Percentiles rank a stretch among this genome's conserved stretches.
phyloP scores from a whole-genome alignment of 2,329 filamentous ascomycete genomes.

The Akanthomyces dipterigenus region DNA sequence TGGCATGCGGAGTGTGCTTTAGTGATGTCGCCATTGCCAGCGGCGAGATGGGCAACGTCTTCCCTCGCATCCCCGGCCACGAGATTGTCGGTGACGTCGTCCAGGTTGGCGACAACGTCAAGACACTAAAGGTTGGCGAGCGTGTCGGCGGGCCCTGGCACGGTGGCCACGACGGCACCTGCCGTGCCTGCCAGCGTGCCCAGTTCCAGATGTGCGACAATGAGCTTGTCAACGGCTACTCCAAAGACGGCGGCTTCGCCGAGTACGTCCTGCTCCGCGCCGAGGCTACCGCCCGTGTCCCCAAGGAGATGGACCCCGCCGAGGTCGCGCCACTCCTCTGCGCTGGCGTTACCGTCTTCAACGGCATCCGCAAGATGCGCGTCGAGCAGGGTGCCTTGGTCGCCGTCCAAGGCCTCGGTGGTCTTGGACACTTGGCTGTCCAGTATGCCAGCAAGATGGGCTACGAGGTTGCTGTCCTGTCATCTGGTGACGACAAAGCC shows the following conservation, averaged over 20 bases:
- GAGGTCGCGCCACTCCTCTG: slow-evolving; percentile 55
- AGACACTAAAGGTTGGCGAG: slow-evolving; percentile 55
- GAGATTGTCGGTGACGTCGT: slow-evolving; percentile 64
- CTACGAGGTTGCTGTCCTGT: slow-evolving; percentile 63
- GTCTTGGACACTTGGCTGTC: slow-evolving; percentile 69
- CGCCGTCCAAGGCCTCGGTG: slow-evolving; percentile 63
- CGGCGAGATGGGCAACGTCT: slow-evolving; percentile 47
- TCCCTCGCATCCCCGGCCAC: slow-evolving; percentile 61
- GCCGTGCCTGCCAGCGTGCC: slow-evolving; percentile 52
- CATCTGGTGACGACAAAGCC: slow-evolving; percentile 58
- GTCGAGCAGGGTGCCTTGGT: slow-evolving; percentile 47
- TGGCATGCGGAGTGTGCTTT: slow-evolving; percentile 67
- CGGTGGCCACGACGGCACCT: slow-evolving; percentile 54
- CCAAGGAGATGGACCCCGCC: slow-evolving; percentile 43
- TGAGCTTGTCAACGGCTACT: slow-evolving; percentile 53
- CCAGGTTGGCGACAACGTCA: slow-evolving; percentile 50
- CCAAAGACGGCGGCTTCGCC: slow-evolving; percentile 59
- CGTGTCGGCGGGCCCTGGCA: slow-evolving; percentile 64
- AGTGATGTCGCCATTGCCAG: slow-evolving; percentile 45
- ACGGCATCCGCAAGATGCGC: slow-evolving; percentile 47
- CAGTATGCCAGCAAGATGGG: slow-evolving; percentile 74
- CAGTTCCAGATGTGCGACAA: slow-evolving; percentile 59
- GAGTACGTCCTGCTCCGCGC: slow-evolving; percentile 55
- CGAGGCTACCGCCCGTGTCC: slow-evolving; percentile 54
- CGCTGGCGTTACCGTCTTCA: slow-evolving; percentile 59